A percentile compares a stretch with the other conserved stretches of the same genome.
Evolutionary conservation across 306 rosid species (phyloP).

Genomic region (Vigna reflexopilosa): DNA sequence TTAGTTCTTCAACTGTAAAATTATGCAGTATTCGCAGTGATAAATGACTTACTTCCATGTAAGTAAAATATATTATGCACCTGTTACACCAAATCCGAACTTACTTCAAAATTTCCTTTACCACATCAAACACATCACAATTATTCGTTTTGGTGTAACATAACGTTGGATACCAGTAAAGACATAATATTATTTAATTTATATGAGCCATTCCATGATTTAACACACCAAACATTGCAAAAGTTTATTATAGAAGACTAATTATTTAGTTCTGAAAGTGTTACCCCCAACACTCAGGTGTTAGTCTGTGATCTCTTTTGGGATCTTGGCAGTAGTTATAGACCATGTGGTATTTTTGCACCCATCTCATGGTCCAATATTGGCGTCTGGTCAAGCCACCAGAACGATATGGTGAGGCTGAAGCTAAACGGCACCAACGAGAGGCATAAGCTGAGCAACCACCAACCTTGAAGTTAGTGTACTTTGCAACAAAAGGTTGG

Average conservation of each 20-base stretch:
- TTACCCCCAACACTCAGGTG: conserved; percentile 76
- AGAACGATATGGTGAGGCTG: conserved; percentile 78
- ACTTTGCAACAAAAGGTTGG: conserved; percentile 89
- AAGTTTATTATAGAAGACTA: background rate
- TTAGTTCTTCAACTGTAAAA: background rate
- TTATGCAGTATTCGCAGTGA: background rate
- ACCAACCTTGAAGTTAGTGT: conserved; percentile 73
- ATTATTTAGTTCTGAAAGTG: background rate
- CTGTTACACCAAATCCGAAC: background rate
- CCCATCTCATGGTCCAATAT: conserved; percentile 78
- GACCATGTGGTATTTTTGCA: conserved; percentile 74
- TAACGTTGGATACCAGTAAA: background rate
- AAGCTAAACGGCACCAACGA: conserved; percentile 67
- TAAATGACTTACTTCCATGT: background rate
- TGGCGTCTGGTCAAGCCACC: conserved; percentile 82
- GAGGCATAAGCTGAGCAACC: conserved; percentile 89
- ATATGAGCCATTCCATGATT: background rate
- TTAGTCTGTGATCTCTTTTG: conserved; percentile 80
- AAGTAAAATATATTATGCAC: background rate
- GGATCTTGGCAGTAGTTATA: conserved; percentile 84
- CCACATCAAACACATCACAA: background rate
- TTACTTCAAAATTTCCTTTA: background rate
- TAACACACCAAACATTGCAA: background rate
- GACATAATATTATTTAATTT: background rate
- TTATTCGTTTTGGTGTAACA: background rate